A percentile compares a stretch with the other conserved stretches of the same genome.
Evolutionary conservation across 2,329 filamentous ascomycete species (phyloP).

Genomic region (Chaetomium strumarium): DNA sequence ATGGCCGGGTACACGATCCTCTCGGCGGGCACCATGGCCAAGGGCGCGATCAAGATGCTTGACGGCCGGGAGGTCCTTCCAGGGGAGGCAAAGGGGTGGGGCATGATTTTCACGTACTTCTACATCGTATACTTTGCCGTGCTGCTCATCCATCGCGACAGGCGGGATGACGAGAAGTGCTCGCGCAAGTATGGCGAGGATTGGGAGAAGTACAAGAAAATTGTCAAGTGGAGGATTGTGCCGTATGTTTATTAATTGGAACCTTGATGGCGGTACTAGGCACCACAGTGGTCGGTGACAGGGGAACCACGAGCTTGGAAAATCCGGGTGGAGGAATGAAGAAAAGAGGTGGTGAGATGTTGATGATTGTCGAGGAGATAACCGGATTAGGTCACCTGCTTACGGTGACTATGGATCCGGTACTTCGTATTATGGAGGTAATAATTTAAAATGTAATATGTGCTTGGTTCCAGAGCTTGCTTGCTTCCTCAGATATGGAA

Average conservation of each 20-base stretch:
- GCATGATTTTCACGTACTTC: constrained; percentile 87
- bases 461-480: not conserved
- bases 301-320: not conserved
- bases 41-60: constrained; percentile 50
- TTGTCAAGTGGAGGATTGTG: constrained; percentile 75
- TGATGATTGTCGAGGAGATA: not conserved
- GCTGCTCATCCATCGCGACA: constrained; percentile 77
- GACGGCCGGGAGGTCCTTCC: constrained; percentile 62
- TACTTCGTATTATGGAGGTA: too few relatives aligned
- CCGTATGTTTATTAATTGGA: constrained; percentile 68
- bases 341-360: not conserved
- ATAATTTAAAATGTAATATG: not conserved
- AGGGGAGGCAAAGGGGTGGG: constrained; percentile 72
- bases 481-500: too few relatives aligned
- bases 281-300: not conserved
- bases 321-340: not conserved
- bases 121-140: constrained; percentile 90
- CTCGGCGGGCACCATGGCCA: constrained; percentile 44
- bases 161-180: constrained; percentile 88
- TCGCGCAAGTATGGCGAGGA: constrained; percentile 84
- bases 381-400: not conserved
- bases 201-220: constrained; percentile 82
- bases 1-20: constrained; percentile 74
- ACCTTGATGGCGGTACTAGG: not conserved
- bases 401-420: too few relatives aligned